Base-by-base conservation (phyloP, 768 basidiomycete species). In the Pulveroboletus ravenelii region DNA sequence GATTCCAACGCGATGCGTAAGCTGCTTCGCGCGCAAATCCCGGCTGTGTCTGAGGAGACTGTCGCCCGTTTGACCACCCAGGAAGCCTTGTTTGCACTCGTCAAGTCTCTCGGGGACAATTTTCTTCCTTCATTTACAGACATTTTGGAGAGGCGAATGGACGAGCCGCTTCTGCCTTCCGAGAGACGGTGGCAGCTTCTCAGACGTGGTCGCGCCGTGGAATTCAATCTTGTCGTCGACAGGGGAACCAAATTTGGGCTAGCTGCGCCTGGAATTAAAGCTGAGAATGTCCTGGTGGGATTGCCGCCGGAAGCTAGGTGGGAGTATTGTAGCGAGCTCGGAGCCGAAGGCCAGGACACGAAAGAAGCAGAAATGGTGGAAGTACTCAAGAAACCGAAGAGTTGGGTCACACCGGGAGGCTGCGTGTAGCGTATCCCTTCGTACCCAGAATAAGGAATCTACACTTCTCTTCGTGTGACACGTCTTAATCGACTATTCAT, bases 161-260 rank as follows among this genome's bases (percentile, higher is more conserved):
- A 59, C 29, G 74, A 73, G 6, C 53, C 60, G 9, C 20, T 62
- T 32, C 30, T 51, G 8, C 49, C 50, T 12, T 31, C 31, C 7
- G 61, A 62, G 37, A 69, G 73, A 52, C 63, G 78, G 32, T 82
- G 79, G 80, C 81, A 81, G 52, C 70, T 78, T 52, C 47, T 82
- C 35, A 64, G 80, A 41, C 65, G 78, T 15, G 78, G 78, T 17
- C 70, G 76, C 9, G 75, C 79, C 57, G 77, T 79, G 45, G 78
- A 82, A 56, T 81, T 86, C 67, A 85, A 81, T 64, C 70, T 87
- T 49, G 77, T 84, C n/a, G 73, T 79, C 60, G 84, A 85, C 61
- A 72, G 85, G 36, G 85, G 84, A 5, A 85, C 84, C 15, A 83
- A 81, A 63, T 85, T 84, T 53, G 82, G 81, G 10, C 69, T 86